Evolutionary conservation across 768 basidiomycete species (phyloP).

Genomic region (Suillus discolor): DNA sequence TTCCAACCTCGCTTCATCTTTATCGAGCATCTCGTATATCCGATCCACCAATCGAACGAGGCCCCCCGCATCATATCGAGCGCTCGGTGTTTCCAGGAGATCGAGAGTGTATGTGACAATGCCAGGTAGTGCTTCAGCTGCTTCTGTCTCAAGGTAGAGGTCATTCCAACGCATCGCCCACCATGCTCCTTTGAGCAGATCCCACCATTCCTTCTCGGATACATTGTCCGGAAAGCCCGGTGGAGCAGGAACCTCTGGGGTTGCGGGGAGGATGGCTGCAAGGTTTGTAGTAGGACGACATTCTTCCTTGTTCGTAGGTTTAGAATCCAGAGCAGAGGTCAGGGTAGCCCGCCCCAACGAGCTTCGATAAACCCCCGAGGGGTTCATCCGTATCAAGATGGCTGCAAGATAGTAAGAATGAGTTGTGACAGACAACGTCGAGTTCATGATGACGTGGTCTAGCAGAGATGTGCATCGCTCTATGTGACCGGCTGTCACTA

Average conservation of each 20-base stretch:
- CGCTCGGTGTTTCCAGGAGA: background rate
- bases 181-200: constrained; percentile 4
- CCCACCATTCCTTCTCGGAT: background rate
- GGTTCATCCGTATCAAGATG: background rate
- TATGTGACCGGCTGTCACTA: background rate
- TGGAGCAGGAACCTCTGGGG: background rate
- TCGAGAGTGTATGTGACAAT: background rate
- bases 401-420: background rate
- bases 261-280: background rate
- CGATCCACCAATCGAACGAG: constrained; percentile 1
- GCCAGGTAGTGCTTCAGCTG: background rate
- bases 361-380: too few relatives aligned
- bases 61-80: background rate
- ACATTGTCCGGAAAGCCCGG: background rate
- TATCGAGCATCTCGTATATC: background rate
- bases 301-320: background rate
- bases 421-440: background rate
- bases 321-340: background rate
- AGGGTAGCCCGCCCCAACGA: too few relatives aligned
- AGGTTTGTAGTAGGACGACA: background rate
- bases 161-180: constrained; percentile 1
- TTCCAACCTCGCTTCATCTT: background rate
- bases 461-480: constrained; percentile 2
- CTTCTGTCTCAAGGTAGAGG: background rate
- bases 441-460: constrained; percentile 1